Evolutionary conservation across 202 grass and related monocot genomes (phyloP), one percentile per base, ranked within the genome.

Genomic region (Zoysia matrella): DNA sequence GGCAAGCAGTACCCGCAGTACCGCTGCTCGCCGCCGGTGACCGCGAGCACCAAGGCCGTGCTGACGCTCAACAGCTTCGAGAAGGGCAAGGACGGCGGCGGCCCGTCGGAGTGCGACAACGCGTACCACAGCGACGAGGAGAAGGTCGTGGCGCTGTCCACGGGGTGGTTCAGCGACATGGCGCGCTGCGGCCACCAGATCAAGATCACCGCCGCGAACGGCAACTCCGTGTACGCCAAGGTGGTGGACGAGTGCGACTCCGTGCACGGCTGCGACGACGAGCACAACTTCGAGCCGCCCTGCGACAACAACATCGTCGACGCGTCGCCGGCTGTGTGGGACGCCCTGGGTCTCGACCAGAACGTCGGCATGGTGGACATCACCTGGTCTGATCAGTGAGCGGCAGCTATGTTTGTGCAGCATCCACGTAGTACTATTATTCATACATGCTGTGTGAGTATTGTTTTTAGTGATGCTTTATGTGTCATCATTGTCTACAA

Each of bases 221-320:
- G 88, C 2, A 76, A 56, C 5, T 85, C 82, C 5, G 67, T 84
- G 11, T 36, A 70, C 2, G 80, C 86, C 40, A 89, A 88, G 63
- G 91, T 94, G 47, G 91, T 91, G 9, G 91, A 91, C 44, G 89
- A 91, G 80, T 89, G 91, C 40, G 89, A 91, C 80, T 94, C 86
- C 4, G 54, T 78, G 15, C 55, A 91, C 8, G 89, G 92, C 52
- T 91, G 89, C 8, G 83, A 91, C 11, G 54, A 67, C 0, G 89
- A 83, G 0, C 86, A 94, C 55, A 88, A 89, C 66, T 94, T 41
- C 6, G 73, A 91, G 72, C 67, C 76, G 0, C 92, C 92, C 0
- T 91, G 89, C 1, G 65, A 47, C 4, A 88, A 88, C 79, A 82
- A 94, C 73, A 63, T 81, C 8, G 86, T 91, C 1, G 86, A 91